Evolutionary conservation across 2,329 filamentous ascomycete species (phyloP), one percentile per base, ranked within the genome.

Genomic region (Neonectria neomacrospora): DNA sequence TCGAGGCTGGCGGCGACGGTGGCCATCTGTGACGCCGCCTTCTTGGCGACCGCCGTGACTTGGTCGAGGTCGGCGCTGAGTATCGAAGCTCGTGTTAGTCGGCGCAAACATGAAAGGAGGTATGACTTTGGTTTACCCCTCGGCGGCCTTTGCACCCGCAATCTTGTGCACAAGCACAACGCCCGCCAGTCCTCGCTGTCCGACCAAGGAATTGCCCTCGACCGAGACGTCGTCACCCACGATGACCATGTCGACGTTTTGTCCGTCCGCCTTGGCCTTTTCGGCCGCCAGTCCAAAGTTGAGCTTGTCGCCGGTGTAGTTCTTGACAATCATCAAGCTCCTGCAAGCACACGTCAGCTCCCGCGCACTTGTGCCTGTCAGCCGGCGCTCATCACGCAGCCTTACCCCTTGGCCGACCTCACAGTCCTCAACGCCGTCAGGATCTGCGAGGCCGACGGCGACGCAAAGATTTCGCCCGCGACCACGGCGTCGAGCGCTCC

Each of bases 271-370:
- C 52, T 74, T 74, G 34, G 73, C 73, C 58, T 74, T 73, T 60
- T 75, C 73, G 3, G 73, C 73, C 3, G 73, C 73, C 16, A 75
- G 54, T 5, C 72, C 71, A 54, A 75, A 73, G 62, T 73, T 73
- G 51, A 73, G 68, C 51, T 73, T 73, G 48, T 73, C 71, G 20
- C 71, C 71, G 0, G 71, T 73, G 54, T 73, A 73, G 54, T 73
- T 73, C 42, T 73, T 73, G 37, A 73, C 71, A 30, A 73, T 73
- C 30, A 73, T 45, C 56, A 72, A 26, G 3, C 68, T 63, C 16
- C 70, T 71, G 14, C 5, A 34, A 45, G 2, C 1, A 20, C 20
- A 44, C 16, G 52, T 66, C 37, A 69, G 55, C 30, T 10, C 16
- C 5, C 28, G 3, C 22, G n/a, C 16, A 47, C 11, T 34, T n/a